phyloP scores from a whole-genome alignment of 495 filamentous ascomycete species.

The Rhypophila decipiens region DNA sequence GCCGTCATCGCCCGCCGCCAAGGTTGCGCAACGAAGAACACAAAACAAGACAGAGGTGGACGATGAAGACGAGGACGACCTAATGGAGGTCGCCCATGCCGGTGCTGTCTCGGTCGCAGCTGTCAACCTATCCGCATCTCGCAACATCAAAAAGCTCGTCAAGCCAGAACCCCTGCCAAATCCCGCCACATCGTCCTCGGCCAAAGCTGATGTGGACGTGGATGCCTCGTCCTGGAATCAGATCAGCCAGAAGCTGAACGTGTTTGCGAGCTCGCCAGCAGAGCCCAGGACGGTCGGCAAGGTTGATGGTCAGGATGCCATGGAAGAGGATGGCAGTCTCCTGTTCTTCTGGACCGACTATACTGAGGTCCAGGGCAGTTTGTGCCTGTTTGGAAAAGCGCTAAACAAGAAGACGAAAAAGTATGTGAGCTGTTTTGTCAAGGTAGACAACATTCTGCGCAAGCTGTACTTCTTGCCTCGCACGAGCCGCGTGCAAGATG shows the following conservation, averaged over 20 bases:
- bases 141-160: conserved; percentile 70
- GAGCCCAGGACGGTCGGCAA: conserved; percentile 67
- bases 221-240: conserved; percentile 88
- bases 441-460: conserved; percentile 88
- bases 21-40: conserved; percentile 69
- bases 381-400: conserved; percentile 95
- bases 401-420: conserved; percentile 74
- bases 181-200: conserved; percentile 71
- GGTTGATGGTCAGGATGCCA: conserved; percentile 67
- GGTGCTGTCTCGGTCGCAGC: conserved; percentile 59
- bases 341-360: conserved; percentile 98
- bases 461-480: conserved; percentile 93
- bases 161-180: conserved; percentile 57
- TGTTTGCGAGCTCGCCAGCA: conserved; percentile 57
- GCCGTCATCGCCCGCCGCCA: conserved; percentile 82
- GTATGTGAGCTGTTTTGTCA: conserved; percentile 89
- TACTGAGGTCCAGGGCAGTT: conserved; percentile 82
- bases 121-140: conserved; percentile 81
- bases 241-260: conserved; percentile 78
- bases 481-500: conserved; percentile 51
- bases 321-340: conserved; percentile 86
- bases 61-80: conserved; percentile 64
- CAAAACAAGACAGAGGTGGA: conserved; percentile 59
- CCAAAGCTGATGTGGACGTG: conserved; percentile 48
- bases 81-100: conserved; percentile 77